Base-by-base conservation (phyloP, 2,329 filamentous ascomycete species). In the Calonectria multiphialidica region DNA sequence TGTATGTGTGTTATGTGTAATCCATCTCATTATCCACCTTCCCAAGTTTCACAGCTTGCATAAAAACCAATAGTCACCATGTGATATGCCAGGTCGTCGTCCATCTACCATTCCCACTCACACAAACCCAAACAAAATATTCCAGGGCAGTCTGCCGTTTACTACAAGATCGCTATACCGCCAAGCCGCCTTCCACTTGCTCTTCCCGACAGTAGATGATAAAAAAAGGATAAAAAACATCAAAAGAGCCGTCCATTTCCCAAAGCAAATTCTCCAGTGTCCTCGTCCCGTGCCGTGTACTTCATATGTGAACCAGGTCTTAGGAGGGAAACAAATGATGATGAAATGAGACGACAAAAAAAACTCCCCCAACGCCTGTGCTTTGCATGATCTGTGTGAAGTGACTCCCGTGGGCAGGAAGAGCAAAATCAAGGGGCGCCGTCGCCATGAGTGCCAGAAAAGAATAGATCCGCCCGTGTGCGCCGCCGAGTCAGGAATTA, bases 321-420 rank as follows among this genome's bases (percentile, higher is more conserved):
- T 5, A 5, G 30, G n/a, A 42, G 33, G 21, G 49, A 42, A 18
- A 40, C 28, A 67, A 28, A 50, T 59, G 47, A 59, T 44, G 40
- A 59, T 55, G 16, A 40, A 59, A 59, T 59, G 35, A 59, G 53
- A 59, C 53, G 53, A 30, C 57, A 49, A 33, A 64, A 65, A 28
- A 57, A 68, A 68, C 59, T 68, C 59, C 49, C 47, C 59, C 66
- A 72, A 72, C 70, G 70, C 70, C 70, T 68, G 50, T 71, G 70
- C 70, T 72, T 63, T 66, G 68, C 63, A 68, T 61, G 50, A 45
- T 57, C 35, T 59, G 53, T 40, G 53, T 59, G 49, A 44, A 42
- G 66, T 45, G 49, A 28, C 57, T n/a, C 63, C 45, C 37, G 21
- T 37, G 35, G 53, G 33, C 37, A 55, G 28, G 35, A 50, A 28